Evolutionary conservation across 2,329 filamentous ascomycete genomes (phyloP), one percentile per base, ranked within the genome.

Genomic region (Pestalotiopsis sp.): DNA sequence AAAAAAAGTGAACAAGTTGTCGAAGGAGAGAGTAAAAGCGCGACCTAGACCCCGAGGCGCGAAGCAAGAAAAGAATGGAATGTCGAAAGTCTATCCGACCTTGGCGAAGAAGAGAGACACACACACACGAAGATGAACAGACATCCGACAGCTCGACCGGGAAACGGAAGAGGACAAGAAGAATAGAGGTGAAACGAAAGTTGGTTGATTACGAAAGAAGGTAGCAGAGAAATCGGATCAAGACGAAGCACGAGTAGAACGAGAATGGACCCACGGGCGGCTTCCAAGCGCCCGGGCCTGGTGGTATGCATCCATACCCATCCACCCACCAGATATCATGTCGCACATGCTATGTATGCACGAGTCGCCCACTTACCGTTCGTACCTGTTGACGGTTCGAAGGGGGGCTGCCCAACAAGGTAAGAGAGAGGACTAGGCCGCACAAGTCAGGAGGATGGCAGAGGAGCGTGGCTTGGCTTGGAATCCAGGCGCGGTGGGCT

Each of bases 1-100:
- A 68, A 68, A 68, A 27, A 69, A 65, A 69, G 23, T 52, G 66
- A 64, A 66, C 59, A 67, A 52, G 66, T 68, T 57, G 49, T 52
- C n/a, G 49, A 38, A 67, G 31, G 49, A 25, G 41, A 14, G 14
- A 25, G 20, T 17, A 20, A 17, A 52, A 36, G 25, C 20, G 64
- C 58, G 69, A 61, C 62, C 45, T 27, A n/a, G 68, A 39, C 61
- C 63, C 62, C 60, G 70, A 66, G 68, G 41, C 14, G 31, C 59
- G 64, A 71, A 67, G 67, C 70, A 71, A 73, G 66, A 67, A 76
- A 74, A 66, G 75, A 77, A 75, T 66, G 74, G 70, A 73, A 67
- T 62, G 72, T 73, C 72, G 70, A 52, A 73, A 64, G 59, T 73
- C 58, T 68, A 73, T 73, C 31, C 74, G 73, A 73, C 74, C 70